Evolutionary conservation across 2,329 filamentous ascomycete genomes (phyloP).

Genomic region (Neofusicoccum cordaticola): DNA sequence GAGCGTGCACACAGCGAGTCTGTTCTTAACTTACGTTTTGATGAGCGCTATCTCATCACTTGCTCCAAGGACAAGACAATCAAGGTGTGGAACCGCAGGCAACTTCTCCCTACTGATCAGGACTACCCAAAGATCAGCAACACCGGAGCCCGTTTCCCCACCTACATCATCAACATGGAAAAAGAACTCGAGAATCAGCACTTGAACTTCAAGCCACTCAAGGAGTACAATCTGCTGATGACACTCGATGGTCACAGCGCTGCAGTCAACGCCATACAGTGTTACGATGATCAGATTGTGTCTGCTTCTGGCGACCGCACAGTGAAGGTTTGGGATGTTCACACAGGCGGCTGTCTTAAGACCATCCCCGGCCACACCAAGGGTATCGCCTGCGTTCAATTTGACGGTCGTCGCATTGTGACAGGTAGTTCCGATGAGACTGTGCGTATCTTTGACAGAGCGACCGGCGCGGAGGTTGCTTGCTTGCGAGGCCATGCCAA

Average conservation of each 20-base stretch:
- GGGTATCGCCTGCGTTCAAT: constrained; percentile 96
- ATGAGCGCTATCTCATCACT: constrained; percentile 86
- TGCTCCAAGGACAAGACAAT: constrained; percentile 97
- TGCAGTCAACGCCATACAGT: constrained; percentile 94
- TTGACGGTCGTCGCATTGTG: constrained; percentile 88
- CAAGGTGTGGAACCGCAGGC: constrained; percentile 85
- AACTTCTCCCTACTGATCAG: constrained; percentile 39
- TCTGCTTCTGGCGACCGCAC: constrained; percentile 91
- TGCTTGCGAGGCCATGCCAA: constrained; percentile 78
- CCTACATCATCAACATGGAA: constrained; percentile 54
- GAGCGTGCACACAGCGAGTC: constrained; percentile 80
- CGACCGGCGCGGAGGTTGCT: constrained; percentile 83
- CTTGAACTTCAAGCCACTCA: constrained; percentile 53
- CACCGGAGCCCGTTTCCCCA: constrained; percentile 48
- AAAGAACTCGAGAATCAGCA: constrained; percentile 34
- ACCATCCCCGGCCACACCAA: constrained; percentile 87
- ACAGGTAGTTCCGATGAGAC: constrained; percentile 96
- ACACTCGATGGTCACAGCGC: constrained; percentile 80
- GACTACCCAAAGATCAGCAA: constrained; percentile 34
- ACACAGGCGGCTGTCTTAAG: constrained; percentile 69
- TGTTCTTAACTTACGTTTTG: constrained; percentile 89
- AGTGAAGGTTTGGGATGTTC: constrained; percentile 94
- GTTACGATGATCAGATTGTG: constrained; percentile 80
- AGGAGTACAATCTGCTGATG: constrained; percentile 74
- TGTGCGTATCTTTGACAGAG: constrained; percentile 89